Percentiles rank a stretch among this genome's conserved stretches.
phyloP scores from a whole-genome alignment of 495 filamentous ascomycete genomes.

The Penicillium coffeae region DNA sequence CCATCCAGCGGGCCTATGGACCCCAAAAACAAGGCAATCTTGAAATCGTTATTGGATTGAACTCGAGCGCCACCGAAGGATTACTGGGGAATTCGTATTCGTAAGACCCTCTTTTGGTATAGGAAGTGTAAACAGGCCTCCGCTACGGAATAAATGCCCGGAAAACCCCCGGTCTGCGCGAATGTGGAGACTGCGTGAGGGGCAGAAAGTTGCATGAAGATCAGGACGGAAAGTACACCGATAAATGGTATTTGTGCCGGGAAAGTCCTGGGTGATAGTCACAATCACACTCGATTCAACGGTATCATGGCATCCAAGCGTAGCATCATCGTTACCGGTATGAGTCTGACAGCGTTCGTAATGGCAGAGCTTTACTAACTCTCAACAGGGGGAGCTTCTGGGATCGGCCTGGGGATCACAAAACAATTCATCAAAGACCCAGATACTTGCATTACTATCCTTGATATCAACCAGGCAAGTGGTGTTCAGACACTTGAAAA shows the following conservation, averaged over 20 bases:
- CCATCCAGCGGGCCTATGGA: too few relatives aligned
- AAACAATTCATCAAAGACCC: slow-evolving; percentile 44
- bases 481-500: slow-evolving; percentile 27
- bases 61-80: too few relatives aligned
- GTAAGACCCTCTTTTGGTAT: too few relatives aligned
- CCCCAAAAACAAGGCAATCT: too few relatives aligned
- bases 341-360: not conserved
- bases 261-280: too few relatives aligned
- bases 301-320: slow-evolving; percentile 12
- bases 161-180: not conserved
- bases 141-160: not conserved
- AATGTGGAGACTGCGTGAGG: not conserved
- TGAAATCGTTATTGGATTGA: too few relatives aligned
- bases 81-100: too few relatives aligned
- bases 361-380: slow-evolving; percentile 4
- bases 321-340: slow-evolving; percentile 28
- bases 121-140: too few relatives aligned
- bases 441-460: slow-evolving; percentile 42
- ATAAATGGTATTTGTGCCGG: not conserved
- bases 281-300: not conserved
- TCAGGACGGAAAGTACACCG: slow-evolving; percentile 29
- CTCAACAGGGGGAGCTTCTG: slow-evolving; percentile 46
- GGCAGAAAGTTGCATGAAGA: slow-evolving; percentile 1
- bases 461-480: slow-evolving; percentile 44
- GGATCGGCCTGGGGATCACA: slow-evolving; percentile 50